Percentiles rank a stretch among this genome's conserved stretches.
These are phyloP conservation scores for Dothideomycetes sp. DNA, from an alignment of 2,329 filamentous ascomycete species.

Conservation along the genomic window DNA sequence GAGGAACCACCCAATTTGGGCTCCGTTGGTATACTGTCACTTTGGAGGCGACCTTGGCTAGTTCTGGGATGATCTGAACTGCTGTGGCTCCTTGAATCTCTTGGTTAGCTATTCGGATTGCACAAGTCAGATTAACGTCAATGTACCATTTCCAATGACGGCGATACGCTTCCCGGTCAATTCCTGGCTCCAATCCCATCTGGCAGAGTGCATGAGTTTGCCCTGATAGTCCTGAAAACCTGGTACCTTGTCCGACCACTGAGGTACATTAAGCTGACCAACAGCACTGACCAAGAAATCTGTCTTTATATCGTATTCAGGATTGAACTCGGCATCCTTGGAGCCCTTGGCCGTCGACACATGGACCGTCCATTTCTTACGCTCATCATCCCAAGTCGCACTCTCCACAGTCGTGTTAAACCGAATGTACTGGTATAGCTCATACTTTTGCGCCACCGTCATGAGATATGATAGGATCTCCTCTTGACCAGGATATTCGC, in stretches of 20 bases:
- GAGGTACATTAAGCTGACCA: slow-evolving; percentile 49
- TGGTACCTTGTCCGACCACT: slow-evolving; percentile 38
- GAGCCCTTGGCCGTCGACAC: slow-evolving; percentile 39
- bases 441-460: slow-evolving; percentile 44
- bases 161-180: slow-evolving; percentile 47
- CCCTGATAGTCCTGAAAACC: slow-evolving; percentile 42
- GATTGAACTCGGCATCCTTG: slow-evolving; percentile 47
- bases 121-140: too few species aligned
- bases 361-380: slow-evolving; percentile 43
- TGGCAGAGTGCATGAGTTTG: slow-evolving; percentile 47
- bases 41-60: slow-evolving; percentile 41
- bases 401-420: slow-evolving; percentile 48
- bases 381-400: slow-evolving; percentile 45
- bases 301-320: slow-evolving; percentile 43
- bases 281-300: slow-evolving; percentile 51
- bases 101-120: neutral
- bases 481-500: slow-evolving; percentile 51
- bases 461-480: slow-evolving; percentile 51
- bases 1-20: slow-evolving; percentile 51
- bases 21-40: slow-evolving; percentile 50
- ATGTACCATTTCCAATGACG: slow-evolving; percentile 49
- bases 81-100: slow-evolving; percentile 42
- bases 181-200: slow-evolving; percentile 53
- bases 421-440: slow-evolving; percentile 47
- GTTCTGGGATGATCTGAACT: slow-evolving; percentile 50